Evolutionary conservation across 139 green algal genomes (phyloP), one percentile per base, ranked within the genome.

Genomic region (Closterium sp.): DNA sequence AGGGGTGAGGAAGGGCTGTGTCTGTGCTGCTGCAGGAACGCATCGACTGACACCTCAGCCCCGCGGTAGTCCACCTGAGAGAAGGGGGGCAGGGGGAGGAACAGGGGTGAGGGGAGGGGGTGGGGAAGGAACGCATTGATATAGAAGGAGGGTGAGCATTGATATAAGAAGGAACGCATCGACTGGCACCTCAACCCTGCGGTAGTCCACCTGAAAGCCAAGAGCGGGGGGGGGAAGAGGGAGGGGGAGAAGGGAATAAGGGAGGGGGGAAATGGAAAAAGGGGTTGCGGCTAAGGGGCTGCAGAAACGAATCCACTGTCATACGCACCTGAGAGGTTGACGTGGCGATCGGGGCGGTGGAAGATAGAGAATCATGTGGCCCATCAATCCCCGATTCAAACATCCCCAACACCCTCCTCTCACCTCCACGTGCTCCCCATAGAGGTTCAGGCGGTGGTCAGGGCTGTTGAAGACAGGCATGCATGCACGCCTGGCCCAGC

Each of bases 41-140:
- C 97, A 62, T 98, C 97, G 7, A 97, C 97, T 17, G 95, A 98
- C 30, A 98, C 97, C 86, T 99, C 98, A 30, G 97, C 96, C 0
- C 97, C 97, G 0, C 97, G 89, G 89, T 99, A 99, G 93, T 99
- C 98, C 50, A 99, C 94, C 92, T 94, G 92, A n/a, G n/a, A 9
- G 7, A 7, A 50, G 50, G 84, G n/a, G 84, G 28, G 7, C 6
- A 29, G 7, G n/a, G 28, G 84, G n/a, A 9, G 32, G 3, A 38
- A 3, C 3, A 3, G 32, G 32, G 32, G 32, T 7, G 32, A 38
- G 32, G 3, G 32, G 32, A 38, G 32, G 32, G 32, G 32, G 3
- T 2, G 3, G 3, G 32, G 32, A 38, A 38, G 3, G 32, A 38
- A 38, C 32, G 32, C 32, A 38, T 38, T 38, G 32, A 38, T 38